Percentiles rank a stretch among this genome's conserved stretches.
phyloP scores from a whole-genome alignment of 371 early-diverging fungal genomes.

The Umbelopsis sp. region DNA sequence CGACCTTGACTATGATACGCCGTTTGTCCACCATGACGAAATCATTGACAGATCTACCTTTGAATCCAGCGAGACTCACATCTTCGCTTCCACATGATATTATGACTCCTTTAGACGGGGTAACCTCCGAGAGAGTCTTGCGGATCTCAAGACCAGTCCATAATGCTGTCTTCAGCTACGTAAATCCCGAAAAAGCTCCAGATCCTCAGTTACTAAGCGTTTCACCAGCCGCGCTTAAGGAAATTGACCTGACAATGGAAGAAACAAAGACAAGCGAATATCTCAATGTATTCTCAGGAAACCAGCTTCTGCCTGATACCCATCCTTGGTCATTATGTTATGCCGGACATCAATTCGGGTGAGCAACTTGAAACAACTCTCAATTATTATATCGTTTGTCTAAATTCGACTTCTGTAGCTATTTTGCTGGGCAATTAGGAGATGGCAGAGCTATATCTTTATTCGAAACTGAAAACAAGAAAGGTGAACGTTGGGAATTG shows the following conservation, averaged over 20 bases:
- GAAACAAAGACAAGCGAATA: conserved; percentile 29
- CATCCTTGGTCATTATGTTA: conserved; percentile 86
- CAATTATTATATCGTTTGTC: not conserved
- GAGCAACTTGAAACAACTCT: conserved; percentile 16
- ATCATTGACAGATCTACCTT: conserved; percentile 6
- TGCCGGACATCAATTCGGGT: conserved; percentile 92
- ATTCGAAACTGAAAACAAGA: conserved; percentile 48
- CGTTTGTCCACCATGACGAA: conserved; percentile 12
- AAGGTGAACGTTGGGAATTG: conserved; percentile 71
- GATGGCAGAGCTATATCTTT: conserved; percentile 89
- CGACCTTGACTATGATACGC: not conserved
- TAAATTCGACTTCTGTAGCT: conserved; percentile 23
- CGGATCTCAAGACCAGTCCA: conserved; percentile 60
- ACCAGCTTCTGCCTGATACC: conserved; percentile 47
- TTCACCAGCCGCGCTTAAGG: conserved; percentile 37
- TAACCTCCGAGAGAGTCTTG: conserved; percentile 27
- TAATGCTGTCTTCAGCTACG: conserved; percentile 61
- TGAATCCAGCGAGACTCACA: conserved; percentile 4
- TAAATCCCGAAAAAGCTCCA: conserved; percentile 58
- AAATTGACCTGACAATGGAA: conserved; percentile 49
- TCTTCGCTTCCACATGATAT: conserved; percentile 8
- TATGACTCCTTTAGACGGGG: not conserved
- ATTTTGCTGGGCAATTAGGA: conserved; percentile 77
- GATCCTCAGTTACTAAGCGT: conserved; percentile 51
- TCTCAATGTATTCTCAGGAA: conserved; percentile 48